phyloP scores from a whole-genome alignment of 1,139 yeast species.

The Trichomonascaceae sp. region DNA sequence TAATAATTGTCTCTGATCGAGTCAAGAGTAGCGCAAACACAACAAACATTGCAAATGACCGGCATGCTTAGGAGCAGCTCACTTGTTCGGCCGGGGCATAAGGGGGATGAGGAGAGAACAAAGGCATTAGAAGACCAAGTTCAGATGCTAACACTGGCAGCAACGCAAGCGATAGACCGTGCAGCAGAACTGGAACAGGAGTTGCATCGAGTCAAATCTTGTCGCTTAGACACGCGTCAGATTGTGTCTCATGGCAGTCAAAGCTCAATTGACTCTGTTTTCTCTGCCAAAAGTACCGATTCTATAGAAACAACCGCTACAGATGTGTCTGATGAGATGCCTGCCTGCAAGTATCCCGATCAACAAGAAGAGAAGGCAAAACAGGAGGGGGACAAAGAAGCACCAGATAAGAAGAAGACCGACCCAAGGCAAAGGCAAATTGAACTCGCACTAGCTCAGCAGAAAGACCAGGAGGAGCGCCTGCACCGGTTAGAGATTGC shows the following conservation, averaged over 20 bases:
- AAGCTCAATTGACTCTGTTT: conserved; percentile 6
- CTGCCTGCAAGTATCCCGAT: too few relatives aligned
- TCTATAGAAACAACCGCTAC: not conserved
- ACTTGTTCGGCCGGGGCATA: conserved; percentile 14
- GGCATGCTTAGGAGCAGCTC: too few relatives aligned
- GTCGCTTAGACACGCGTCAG: conserved; percentile 3
- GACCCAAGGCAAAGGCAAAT: conserved; percentile 30
- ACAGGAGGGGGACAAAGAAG: not conserved
- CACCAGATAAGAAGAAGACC: conserved; percentile 34
- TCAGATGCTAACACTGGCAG: conserved; percentile 19
- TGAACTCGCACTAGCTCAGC: conserved; percentile 29
- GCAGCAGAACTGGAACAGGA: conserved; percentile 21
- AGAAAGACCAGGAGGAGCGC: conserved; percentile 12
- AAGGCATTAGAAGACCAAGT: conserved; percentile 22
- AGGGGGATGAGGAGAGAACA: conserved; percentile 19
- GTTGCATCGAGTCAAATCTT: conserved; percentile 9
- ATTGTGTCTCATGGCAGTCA: not conserved
- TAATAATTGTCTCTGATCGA: too few relatives aligned
- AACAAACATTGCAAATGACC: too few relatives aligned
- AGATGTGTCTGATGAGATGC: not conserved
- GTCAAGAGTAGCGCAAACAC: too few relatives aligned
- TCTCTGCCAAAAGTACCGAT: conserved; percentile 1
- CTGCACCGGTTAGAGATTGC: conserved; percentile 21
- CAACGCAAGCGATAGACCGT: conserved; percentile 24
- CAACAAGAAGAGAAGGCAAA: too few relatives aligned